Evolutionary conservation across 352 stramenopile species (phyloP), one percentile per base, ranked within the genome.

Genomic region (Phytophthora lateralis): DNA sequence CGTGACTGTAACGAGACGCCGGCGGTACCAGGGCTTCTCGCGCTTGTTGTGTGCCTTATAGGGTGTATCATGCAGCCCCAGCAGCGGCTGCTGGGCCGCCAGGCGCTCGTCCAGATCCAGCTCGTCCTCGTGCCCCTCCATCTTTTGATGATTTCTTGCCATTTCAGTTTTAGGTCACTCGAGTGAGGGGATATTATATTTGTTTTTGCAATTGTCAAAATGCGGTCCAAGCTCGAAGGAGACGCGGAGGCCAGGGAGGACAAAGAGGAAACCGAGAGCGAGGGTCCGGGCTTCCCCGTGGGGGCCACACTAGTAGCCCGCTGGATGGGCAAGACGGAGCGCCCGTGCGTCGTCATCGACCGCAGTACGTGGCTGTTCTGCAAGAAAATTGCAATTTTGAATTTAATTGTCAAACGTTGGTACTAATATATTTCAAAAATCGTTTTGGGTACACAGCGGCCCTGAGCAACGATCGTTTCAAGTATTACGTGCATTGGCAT

Each of bases 401-500:
- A 11, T 11, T 30, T 15, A 45, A 50, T 32, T 56, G 35, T 18
- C 51, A 63, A 63, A 63, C 6, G 42, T 20, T 65, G 58, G 46
- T 53, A 60, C 51, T 63, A 52, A 64, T 46, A 43, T 4, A 30
- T 37, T 44, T 44, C 3, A 21, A 43, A 43, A 51, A 30, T 30
- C 18, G 37, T 27, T 57, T 49, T 60, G 39, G 20, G 26, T 32
- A 27, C 51, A 26, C 34, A 91, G 81, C 80, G 48, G 60, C 65
- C 35, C 37, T 90, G n/a, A 71, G 62, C 38, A 75, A 76, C n/a
- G 67, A 85, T 42, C 82, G 77, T 35, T 89, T 89, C 68, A 90
- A 89, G 64, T 93, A 93, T 66, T 93, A 93, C 43, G 82, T 93
- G 27, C 84, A 93, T 58, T 93, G 84, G 84, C 84, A 93, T 63